These are phyloP conservation scores for Retiboletus flavoniger DNA, from an alignment of 1,284 basidiomycete genomes.

Conservation along the genomic window DNA sequence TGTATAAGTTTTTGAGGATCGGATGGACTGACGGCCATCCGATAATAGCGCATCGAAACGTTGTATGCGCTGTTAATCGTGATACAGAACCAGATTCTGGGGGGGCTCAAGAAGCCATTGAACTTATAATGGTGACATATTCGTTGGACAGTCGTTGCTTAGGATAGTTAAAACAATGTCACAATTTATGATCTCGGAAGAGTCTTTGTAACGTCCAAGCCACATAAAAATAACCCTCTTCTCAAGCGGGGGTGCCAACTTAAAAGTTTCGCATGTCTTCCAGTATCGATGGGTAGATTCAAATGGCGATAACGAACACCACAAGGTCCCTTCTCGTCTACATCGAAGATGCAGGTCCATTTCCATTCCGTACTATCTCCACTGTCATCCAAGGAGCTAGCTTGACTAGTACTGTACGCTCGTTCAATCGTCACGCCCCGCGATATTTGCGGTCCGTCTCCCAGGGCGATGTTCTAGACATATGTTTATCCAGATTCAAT, in stretches of 20 bases:
- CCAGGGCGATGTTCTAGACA: not conserved
- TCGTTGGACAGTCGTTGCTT: not conserved
- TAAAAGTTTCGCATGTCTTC: not conserved
- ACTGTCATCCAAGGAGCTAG: not conserved
- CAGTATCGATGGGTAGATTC: not conserved
- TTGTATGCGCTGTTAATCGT: slow-evolving; percentile 50
- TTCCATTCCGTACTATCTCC: not conserved
- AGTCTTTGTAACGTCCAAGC: not conserved
- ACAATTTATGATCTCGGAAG: too few relatives aligned
- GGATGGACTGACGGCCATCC: not conserved
- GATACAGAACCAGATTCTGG: slow-evolving; percentile 51
- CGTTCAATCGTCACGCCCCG: not conserved
- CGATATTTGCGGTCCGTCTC: not conserved
- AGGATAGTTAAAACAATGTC: too few relatives aligned
- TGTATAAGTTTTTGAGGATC: not conserved
- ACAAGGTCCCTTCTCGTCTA: not conserved
- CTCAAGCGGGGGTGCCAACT: not conserved
- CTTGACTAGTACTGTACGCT: not conserved
- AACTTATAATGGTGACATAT: not conserved
- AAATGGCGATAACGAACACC: not conserved
- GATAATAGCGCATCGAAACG: slow-evolving; percentile 46
- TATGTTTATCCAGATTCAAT: not conserved
- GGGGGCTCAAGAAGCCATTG: slow-evolving; percentile 19
- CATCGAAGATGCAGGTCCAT: not conserved
- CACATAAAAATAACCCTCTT: slow-evolving; percentile 5